Conservation (phyloP, 768 basidiomycete genomes). For the Harrya chromipes region DNA sequence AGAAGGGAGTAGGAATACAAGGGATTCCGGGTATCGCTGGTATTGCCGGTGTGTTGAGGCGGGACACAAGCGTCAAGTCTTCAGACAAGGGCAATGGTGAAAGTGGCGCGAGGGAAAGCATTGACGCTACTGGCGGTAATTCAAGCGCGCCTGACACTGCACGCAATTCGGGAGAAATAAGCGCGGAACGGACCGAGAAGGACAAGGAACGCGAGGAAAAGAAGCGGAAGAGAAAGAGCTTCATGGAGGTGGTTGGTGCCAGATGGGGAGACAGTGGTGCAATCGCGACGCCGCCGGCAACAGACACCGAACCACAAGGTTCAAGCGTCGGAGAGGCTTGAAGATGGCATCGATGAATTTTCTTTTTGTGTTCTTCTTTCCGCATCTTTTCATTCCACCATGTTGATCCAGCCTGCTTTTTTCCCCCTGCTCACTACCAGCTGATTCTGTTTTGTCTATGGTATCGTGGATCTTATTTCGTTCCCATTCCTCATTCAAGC, state of each 20-base stretch:
- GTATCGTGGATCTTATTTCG: conserved; percentile 14
- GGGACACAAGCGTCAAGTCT: conserved; percentile 34
- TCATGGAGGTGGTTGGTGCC: conserved; percentile 38
- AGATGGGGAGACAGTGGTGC: conserved; percentile 24
- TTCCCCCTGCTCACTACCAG: conserved; percentile 1
- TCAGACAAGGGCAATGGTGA: conserved; percentile 39
- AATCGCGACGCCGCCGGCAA: conserved; percentile 36
- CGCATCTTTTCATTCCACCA: conserved; percentile 3
- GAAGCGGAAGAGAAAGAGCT: conserved; percentile 62
- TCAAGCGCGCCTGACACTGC: conserved; percentile 40
- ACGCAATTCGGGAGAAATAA: conserved; percentile 48
- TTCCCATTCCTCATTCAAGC: conserved; percentile 10
- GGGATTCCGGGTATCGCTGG: conserved; percentile 33
- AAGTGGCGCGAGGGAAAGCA: conserved; percentile 14
- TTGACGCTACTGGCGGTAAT: conserved; percentile 15
- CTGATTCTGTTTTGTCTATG: conserved; percentile 12
- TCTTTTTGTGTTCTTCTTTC: conserved; percentile 12
- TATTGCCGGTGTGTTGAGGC: conserved; percentile 28
- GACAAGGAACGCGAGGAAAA: conserved; percentile 54
- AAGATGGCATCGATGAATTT: conserved; percentile 4
- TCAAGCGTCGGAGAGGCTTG: conserved; percentile 10
- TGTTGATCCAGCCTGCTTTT: conserved; percentile 2
- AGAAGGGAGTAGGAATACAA: conserved; percentile 51
- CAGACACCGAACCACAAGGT: conserved; percentile 14
- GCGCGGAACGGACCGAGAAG: conserved; percentile 47